Evolutionary conservation across 2,329 filamentous ascomycete species (phyloP), one percentile per base, ranked within the genome.

Genomic region (Pyrenophora teres): DNA sequence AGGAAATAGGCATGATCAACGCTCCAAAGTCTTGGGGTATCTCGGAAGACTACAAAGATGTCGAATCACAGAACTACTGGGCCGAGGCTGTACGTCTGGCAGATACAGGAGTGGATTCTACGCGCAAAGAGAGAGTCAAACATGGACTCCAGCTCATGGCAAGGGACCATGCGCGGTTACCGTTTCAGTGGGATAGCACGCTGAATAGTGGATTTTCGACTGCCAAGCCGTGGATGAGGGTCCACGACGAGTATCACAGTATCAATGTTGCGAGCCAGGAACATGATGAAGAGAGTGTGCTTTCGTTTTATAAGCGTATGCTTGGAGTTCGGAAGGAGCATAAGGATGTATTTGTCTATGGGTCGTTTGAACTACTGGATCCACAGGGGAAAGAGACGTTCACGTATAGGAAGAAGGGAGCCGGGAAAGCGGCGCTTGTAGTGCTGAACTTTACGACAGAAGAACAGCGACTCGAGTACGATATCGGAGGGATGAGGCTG

Each of bases 141-240:
- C 61, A 77, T 55, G 77, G 82, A n/a, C 77, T 86, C 63, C 80
- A 83, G 54, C 76, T 79, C 57, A 84, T 85, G 66, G 84, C 81
- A 6, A 70, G 88, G 18, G 88, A 92, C 70, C 88, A 92, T 69
- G 84, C 83, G 6, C 80, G 88, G 39, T 85, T 86, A 0, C 88
- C 88, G 0, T 86, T 92, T 71, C 87, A 90, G 65, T 92, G 88
- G 88, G 79, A 84, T 55, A 64, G 71, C n/a, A 76, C 73, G 1
- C 64, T 74, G 0, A 81, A 90, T 53, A 87, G 78, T 0, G 88
- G 88, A 9, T 92, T 91, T 74, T 85, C 86, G 0, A 73, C 73
- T 1, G 74, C 72, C 3, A 78, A 77, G 46, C 43, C 87, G 2
- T 92, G 88, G 88, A 90, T 91, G 82, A 80, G 81, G 12, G 81